Evolutionary conservation across 2,329 filamentous ascomycete species (phyloP), one percentile per base, ranked within the genome.

Genomic region (Monilinia laxa): DNA sequence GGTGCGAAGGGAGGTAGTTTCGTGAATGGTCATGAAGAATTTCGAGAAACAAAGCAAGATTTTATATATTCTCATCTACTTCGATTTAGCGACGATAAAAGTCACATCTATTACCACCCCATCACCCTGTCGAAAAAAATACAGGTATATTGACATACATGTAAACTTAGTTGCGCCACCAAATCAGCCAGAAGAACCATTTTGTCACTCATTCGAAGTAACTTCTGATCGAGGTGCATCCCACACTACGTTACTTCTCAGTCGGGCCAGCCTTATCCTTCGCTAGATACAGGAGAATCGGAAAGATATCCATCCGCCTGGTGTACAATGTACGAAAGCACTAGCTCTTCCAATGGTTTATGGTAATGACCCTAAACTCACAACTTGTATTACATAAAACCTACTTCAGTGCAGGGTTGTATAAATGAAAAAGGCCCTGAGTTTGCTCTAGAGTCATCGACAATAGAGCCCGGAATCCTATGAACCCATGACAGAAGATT

Each of bases 181-280:
- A 45, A n/a, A 47, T 23, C 25, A 59, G 56, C 42, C 40, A 47
- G 47, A 59, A 6, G 56, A 59, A 10, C 7, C 14, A 9, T 47
- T n/a, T 47, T 47, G 40, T 47, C 56, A 47, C 56, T 45, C 25
- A 45, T 11, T 38, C 10, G 40, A 35, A 3, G 16, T 16, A n/a
- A 10, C 12, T 14, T 59, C 18, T 47, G 56, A 49, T 59, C 31
- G 42, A 59, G 40, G 31, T 59, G 20, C 56, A 47, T 59, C 42
- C 25, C 23, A 2, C 42, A 58, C 42, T 47, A 35, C 11, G 56
- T 31, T 47, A 59, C 42, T 9, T 47, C 25, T 20, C 7, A 20
- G 56, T 35, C 40, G 56, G 56, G 56, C 25, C 56, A 59, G 56
- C 23, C 42, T 59, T 35, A 59, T 59, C 56, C 56, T 47, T 35